phyloP scores from a whole-genome alignment of 2,329 filamentous ascomycete genomes.

The Aspergillus tanneri region DNA sequence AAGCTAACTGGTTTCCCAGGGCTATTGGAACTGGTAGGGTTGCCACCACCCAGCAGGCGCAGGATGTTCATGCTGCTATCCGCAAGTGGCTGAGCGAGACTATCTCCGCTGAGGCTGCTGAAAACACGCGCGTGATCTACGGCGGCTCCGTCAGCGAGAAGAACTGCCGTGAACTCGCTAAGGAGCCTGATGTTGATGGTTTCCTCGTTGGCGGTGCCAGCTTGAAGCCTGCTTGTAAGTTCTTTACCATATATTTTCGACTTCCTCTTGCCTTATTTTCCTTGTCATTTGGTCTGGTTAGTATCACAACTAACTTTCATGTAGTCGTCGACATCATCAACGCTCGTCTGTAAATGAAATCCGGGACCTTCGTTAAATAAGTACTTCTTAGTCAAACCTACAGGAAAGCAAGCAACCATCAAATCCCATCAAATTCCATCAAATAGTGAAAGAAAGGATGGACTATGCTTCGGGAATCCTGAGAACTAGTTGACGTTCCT shows the following conservation, averaged over 20 bases:
- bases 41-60: conserved; percentile 82
- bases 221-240: conserved; percentile 90
- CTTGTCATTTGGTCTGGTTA: too few species aligned
- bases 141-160: conserved; percentile 96
- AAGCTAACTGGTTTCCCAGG: conserved; percentile 36
- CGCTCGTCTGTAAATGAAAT: conserved; percentile 48
- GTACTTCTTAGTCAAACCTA: too few species aligned
- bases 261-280: conserved; percentile 18
- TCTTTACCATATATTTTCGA: conserved; percentile 4
- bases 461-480: conserved; percentile 11
- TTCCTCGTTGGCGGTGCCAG: conserved; percentile 96
- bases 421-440: too few species aligned
- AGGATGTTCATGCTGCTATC: conserved; percentile 91
- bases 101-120: conserved; percentile 74
- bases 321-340: conserved; percentile 69
- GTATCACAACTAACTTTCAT: conserved; percentile 16
- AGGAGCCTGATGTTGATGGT: conserved; percentile 93
- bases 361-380: too few species aligned
- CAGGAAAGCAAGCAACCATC: too few species aligned
- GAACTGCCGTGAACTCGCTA: conserved; percentile 91
- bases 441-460: conserved; percentile 2
- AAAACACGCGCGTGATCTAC: conserved; percentile 91
- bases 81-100: conserved; percentile 77
- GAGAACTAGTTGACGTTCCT: background rate
- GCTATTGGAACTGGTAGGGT: conserved; percentile 89